phyloP scores from a whole-genome alignment of 805 yeast species.

The Candida anglica region DNA sequence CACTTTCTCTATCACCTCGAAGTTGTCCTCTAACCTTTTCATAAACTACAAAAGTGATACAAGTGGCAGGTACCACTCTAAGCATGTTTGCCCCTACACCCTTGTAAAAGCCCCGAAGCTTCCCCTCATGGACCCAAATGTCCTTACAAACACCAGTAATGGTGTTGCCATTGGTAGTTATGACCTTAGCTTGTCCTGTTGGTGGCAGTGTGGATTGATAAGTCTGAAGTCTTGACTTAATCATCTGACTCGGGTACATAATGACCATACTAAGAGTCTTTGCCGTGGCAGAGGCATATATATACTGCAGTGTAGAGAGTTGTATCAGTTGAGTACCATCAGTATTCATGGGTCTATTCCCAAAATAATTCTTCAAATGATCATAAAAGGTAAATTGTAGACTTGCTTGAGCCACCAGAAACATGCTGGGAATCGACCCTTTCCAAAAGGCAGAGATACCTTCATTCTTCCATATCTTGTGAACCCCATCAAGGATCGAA shows the following conservation, averaged over 20 bases:
- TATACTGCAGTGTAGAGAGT: conserved; percentile 52
- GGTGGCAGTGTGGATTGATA: no score
- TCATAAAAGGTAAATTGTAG: conserved; percentile 86
- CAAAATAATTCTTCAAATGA: conserved; percentile 50
- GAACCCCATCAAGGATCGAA: conserved; percentile 54
- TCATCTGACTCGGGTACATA: conserved; percentile 81
- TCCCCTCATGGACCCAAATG: conserved; percentile 51
- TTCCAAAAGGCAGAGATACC: conserved; percentile 65
- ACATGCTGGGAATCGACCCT: conserved; percentile 69
- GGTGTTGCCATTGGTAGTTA: conserved; percentile 18
- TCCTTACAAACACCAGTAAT: conserved; percentile 27
- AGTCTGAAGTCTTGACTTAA: conserved; percentile 70
- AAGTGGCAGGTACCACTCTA: conserved; percentile 89
- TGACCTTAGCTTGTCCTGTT: background rate
- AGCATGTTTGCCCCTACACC: conserved; percentile 77
- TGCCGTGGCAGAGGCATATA: conserved; percentile 62
- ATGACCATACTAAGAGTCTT: conserved; percentile 64
- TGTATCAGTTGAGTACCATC: no score
- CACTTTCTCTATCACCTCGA: no score
- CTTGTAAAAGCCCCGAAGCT: conserved; percentile 65
- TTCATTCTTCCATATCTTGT: conserved; percentile 45
- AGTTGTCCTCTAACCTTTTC: conserved; percentile 46
- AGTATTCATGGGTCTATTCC: no score
- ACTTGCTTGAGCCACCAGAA: conserved; percentile 88
- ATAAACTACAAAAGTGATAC: conserved; percentile 83